Base-by-base conservation (phyloP, 2,329 filamentous ascomycete genomes). In the Drechslerella coelobrocha region DNA sequence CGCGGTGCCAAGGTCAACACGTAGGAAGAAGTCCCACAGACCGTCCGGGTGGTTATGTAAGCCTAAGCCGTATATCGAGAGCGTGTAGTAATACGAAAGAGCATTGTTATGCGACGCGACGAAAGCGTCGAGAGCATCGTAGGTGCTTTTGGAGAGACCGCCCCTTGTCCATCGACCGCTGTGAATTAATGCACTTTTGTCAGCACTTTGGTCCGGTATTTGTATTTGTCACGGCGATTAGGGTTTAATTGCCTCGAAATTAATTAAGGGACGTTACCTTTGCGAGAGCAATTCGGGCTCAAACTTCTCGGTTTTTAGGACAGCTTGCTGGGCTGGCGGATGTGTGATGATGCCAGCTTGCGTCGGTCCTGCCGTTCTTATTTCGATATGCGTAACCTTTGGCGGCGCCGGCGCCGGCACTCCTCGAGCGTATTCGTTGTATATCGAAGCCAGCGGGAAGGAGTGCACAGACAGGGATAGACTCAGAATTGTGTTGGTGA, bases 291-390 rank as follows among this genome's bases (percentile, higher is more conserved):
- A 26, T n/a, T 45, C 53, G 1, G 66, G 66, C 9, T 63, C 66
- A 6, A 51, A 43, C 26, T 29, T 53, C 1, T 23, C 34, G 52
- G 14, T 26, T 34, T 50, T 60, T 48, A 71, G 62, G 21, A 71
- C 59, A 27, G 54, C 66, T 43, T 71, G 66, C 26, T 59, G 51
- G 17, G 66, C 59, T 9, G 66, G 59, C 29, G 66, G 66, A 43
- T 71, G 66, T n/a, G 66, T 71, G 21, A 71, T 71, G n/a, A 71
- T 71, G 19, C 66, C 66, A 63, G 66, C 66, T 34, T 71, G 59
- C 14, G 59, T 71, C 66, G 66, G 66, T 60, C 66, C 66, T 56
- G 66, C 54, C 59, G 66, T 71, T 63, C 66, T 63, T 37, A 71
- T 53, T 48, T 51, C 19, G 12, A 71, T 9, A 50, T 62, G 59